These are phyloP conservation scores for Trypanosoma lewisi DNA, from an alignment of 208 protist genomes.

Conservation along the genomic window DNA sequence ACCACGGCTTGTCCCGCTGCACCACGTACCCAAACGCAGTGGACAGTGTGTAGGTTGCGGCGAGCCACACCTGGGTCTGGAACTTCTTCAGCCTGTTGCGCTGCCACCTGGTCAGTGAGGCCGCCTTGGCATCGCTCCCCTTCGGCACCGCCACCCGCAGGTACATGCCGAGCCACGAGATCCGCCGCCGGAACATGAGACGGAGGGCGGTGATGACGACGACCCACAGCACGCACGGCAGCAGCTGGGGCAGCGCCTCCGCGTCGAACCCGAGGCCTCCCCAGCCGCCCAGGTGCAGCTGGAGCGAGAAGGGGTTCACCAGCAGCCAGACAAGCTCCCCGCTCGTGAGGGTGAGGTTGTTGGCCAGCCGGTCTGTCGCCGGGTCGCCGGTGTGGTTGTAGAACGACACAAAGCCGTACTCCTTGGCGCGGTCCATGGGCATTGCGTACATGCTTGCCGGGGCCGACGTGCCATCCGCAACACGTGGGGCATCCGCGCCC, in stretches of 20 bases:
- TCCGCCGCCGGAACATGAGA: conserved; percentile 32
- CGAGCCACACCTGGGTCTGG: conserved; percentile 73
- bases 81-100: conserved; percentile 57
- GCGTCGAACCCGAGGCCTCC: conserved; percentile 47
- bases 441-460: conserved; percentile 14
- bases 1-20: conserved; percentile 58
- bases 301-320: conserved; percentile 19
- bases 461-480: conserved; percentile 3
- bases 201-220: conserved; percentile 52
- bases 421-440: conserved; percentile 7
- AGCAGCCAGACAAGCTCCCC: conserved; percentile 26
- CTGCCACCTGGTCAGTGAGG: conserved; percentile 32
- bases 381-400: conserved; percentile 20
- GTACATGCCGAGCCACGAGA: conserved; percentile 54
- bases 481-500: not conserved
- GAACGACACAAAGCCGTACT: conserved; percentile 21
- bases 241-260: conserved; percentile 23
- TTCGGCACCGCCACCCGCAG: conserved; percentile 45
- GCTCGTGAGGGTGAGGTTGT: conserved; percentile 26
- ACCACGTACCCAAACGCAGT: conserved; percentile 52
- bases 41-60: conserved; percentile 54
- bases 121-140: conserved; percentile 16
- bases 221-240: conserved; percentile 42
- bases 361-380: not conserved
- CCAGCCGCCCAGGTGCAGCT: conserved; percentile 16